Base-by-base conservation (phyloP, 495 filamentous ascomycete genomes). In the Podospora sp. region DNA sequence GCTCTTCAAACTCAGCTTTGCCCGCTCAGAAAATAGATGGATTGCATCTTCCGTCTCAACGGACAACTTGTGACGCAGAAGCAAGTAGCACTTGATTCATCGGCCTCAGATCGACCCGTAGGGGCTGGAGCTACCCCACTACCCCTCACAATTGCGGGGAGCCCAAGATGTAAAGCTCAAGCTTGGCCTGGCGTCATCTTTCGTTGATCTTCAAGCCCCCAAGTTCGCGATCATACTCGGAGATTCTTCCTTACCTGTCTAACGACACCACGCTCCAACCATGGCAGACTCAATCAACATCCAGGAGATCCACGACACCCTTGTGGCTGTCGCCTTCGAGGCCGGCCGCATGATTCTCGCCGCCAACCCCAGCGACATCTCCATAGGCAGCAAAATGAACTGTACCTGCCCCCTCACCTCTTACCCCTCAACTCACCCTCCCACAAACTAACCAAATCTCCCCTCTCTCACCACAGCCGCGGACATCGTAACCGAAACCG, bases 401-500 rank as follows among this genome's bases (percentile, higher is more conserved):
- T 94, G 92, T 95, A 9, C 53, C 51, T 21, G 20, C 65, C n/a
- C 27, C 35, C 35, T 12, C 55, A 46, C 46, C 40, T 51, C 20
- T 18, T 20, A 1, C 20, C 20, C 20, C 60, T 77, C 29, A 75
- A 35, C 50, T 55, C 14, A n/a, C n/a, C n/a, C n/a, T n/a, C n/a
- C n/a, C n/a, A n/a, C n/a, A n/a, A n/a, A 53, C 29, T 36, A 24
- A 55, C 24, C 7, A 51, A 63, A 75, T 46, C 58, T 51, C 16
- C 12, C 5, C 21, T 26, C 63, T 4, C 59, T 33, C n/a, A n/a
- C 59, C 29, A 6, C 56, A 92, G 90, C 90, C 65, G 90, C 88
- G 66, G 93, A 96, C 75, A 85, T 96, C 35, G 92, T 96, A 33
- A 96, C 93, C 25, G 89, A 94, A 77, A 92, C 92, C 68, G 92